A percentile compares a stretch with the other conserved stretches of the same genome.
These are phyloP conservation scores for Chlorella sp. DNA, from an alignment of 139 green algal species.

Conservation along the genomic window DNA sequence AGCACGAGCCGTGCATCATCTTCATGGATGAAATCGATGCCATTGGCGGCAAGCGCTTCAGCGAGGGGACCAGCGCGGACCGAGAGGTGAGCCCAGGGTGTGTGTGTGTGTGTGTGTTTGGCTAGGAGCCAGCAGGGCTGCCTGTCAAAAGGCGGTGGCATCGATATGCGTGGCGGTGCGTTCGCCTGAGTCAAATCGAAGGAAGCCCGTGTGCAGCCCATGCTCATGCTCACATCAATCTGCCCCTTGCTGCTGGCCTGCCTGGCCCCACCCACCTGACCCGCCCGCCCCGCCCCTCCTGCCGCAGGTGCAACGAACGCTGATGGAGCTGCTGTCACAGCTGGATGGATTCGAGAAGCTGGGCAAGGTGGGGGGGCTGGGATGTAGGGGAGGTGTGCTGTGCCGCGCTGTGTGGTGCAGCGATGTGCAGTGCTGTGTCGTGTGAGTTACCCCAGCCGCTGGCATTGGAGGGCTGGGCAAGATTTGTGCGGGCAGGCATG, in stretches of 20 bases:
- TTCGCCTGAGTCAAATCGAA: too few relatives aligned
- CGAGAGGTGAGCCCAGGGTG: conserved; percentile 75
- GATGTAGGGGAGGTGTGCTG: background rate
- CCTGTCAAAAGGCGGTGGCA: too few relatives aligned
- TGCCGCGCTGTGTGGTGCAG: background rate
- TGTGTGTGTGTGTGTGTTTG: too few relatives aligned
- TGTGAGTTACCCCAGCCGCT: background rate
- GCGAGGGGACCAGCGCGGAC: conserved; percentile 95
- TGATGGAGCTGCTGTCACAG: conserved; percentile 99
- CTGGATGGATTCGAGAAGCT: conserved; percentile 98
- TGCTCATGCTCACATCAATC: too few relatives aligned
- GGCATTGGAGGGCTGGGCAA: background rate
- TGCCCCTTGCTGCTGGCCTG: background rate
- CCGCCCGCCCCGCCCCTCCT: background rate
- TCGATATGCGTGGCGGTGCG: too few relatives aligned
- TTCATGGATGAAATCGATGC: conserved; percentile 99
- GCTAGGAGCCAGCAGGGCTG: background rate
- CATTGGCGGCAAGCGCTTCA: conserved; percentile 97
- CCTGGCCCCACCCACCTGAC: background rate
- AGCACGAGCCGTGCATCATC: conserved; percentile 99
- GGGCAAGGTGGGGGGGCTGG: conserved; percentile 77
- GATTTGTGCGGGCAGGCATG: too few relatives aligned
- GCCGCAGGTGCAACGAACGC: conserved; percentile 90
- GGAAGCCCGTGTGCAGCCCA: too few relatives aligned
- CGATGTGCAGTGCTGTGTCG: too few relatives aligned